Evolutionary conservation across 2,329 filamentous ascomycete genomes (phyloP), one percentile per base, ranked within the genome.

Genomic region (Diaporthe capsici): DNA sequence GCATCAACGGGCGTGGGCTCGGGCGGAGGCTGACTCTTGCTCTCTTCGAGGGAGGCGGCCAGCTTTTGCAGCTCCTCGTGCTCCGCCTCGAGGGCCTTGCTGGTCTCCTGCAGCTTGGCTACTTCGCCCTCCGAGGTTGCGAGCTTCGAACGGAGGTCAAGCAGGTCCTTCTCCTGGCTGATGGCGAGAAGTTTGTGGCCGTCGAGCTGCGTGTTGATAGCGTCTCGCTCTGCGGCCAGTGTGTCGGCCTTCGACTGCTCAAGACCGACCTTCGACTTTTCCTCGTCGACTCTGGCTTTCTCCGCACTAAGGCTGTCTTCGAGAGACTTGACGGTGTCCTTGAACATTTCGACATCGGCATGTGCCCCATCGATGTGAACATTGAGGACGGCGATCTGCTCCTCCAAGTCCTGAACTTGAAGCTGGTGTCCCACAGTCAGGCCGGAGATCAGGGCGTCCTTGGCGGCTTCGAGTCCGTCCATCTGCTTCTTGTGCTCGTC

Each of bases 311-410:
- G 67, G 8, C 22, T 72, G 12, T 8, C 55, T 6, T 74, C 55
- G 0, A 77, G 49, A 20, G 37, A 63, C 25, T 49, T 71, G 55
- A 77, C 22, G 10, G 63, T 47, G 10, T 71, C 44, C 49, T 71
- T 75, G 31, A 75, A 67, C n/a, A 8, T 73, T 31, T 75, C 61
- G 2, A 76, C 61, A 39, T 76, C 67, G 13, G 44, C 73, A 13
- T 76, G 75, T 47, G 75, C 75, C 34, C 61, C 75, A 3, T 77
- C 76, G 15, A 77, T 47, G 51, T 77, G 76, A 17, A 55, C 74
- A 15, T 77, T 76, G 25, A 74, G 74, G 51, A 71, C 60, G 15
- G 73, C 55, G 12, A 76, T 74, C 37, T 75, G 74, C 0, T 73
- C 76, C 39, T 75, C 68, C 53, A 77, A n/a, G 31, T 65, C 76